phyloP scores from a whole-genome alignment of 495 filamentous ascomycete species.

The Hyaloscypha finlandica region DNA sequence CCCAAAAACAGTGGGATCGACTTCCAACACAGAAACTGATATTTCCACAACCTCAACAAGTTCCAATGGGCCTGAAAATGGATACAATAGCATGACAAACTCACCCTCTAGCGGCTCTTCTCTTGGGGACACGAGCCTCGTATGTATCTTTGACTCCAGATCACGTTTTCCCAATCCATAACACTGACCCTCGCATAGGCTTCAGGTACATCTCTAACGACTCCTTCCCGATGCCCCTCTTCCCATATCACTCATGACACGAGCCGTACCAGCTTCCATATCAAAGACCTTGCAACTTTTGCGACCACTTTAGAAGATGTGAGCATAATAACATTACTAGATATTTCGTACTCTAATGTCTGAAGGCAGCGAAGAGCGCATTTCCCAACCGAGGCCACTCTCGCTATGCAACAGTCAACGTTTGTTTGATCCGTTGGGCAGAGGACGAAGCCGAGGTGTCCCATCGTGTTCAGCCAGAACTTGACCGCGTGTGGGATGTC shows the following conservation, averaged over 20 bases:
- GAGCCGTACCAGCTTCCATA: conserved; percentile 52
- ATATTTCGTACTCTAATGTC: neutral
- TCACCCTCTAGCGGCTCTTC: no score
- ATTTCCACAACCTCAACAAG: neutral
- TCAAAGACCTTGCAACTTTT: conserved; percentile 51
- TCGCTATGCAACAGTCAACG: conserved; percentile 53
- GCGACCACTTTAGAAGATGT: conserved; percentile 50
- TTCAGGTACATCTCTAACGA: no score
- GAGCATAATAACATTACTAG: neutral
- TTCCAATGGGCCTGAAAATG: no score
- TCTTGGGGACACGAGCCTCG: no score
- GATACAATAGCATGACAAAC: no score
- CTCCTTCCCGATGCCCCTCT: no score
- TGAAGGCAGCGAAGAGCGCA: conserved; percentile 47
- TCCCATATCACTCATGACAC: conserved; percentile 45
- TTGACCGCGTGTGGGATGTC: conserved; percentile 50
- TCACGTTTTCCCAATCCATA: no score
- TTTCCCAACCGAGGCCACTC: conserved; percentile 49
- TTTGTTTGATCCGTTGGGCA: conserved; percentile 55
- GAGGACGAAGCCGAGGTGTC: conserved; percentile 58
- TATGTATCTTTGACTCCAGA: no score
- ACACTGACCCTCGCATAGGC: no score
- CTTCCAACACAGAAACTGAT: neutral
- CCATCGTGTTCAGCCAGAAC: conserved; percentile 51
- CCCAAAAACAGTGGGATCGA: neutral